Percentiles rank a stretch among this genome's conserved stretches.
Conservation (phyloP, 2,329 filamentous ascomycete species). For the Sporothrix pallida region DNA sequence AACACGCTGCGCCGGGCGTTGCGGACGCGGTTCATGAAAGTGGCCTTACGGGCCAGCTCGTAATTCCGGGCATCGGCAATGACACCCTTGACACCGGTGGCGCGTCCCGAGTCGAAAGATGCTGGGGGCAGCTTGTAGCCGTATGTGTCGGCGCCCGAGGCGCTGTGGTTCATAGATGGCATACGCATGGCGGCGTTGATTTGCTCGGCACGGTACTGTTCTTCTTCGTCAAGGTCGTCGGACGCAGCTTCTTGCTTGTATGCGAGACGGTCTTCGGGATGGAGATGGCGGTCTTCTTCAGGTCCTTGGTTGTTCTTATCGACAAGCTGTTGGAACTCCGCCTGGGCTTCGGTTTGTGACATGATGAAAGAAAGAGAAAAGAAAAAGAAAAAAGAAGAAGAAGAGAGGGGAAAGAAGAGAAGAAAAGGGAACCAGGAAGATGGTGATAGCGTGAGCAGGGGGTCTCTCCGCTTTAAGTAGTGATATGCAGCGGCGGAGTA, state of each 20-base stretch:
- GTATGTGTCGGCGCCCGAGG: constrained; percentile 50
- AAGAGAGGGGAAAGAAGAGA: background rate
- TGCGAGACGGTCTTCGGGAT: constrained; percentile 65
- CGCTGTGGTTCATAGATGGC: constrained; percentile 58
- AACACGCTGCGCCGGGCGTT: constrained; percentile 62
- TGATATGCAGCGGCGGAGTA: constrained; percentile 28
- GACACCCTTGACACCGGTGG: constrained; percentile 85
- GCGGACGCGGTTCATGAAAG: constrained; percentile 60
- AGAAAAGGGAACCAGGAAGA: constrained; percentile 18
- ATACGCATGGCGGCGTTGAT: constrained; percentile 71
- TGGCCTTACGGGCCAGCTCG: constrained; percentile 67
- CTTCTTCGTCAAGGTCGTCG: constrained; percentile 61
- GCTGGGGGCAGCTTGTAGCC: constrained; percentile 66
- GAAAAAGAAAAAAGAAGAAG: constrained; percentile 34
- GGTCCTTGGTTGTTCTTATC: constrained; percentile 58
- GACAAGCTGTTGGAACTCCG: constrained; percentile 70
- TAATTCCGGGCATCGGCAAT: constrained; percentile 83
- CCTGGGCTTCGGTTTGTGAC: constrained; percentile 61
- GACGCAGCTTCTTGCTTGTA: constrained; percentile 35
- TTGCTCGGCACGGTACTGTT: constrained; percentile 57
- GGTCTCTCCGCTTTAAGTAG: constrained; percentile 31
- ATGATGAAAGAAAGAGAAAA: constrained; percentile 49
- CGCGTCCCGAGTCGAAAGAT: constrained; percentile 69
- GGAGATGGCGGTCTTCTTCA: constrained; percentile 49
- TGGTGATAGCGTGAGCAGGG: constrained; percentile 28